Evolutionary conservation across 352 stramenopile genomes (phyloP).

Genomic region (Phytophthora pistaciae): DNA sequence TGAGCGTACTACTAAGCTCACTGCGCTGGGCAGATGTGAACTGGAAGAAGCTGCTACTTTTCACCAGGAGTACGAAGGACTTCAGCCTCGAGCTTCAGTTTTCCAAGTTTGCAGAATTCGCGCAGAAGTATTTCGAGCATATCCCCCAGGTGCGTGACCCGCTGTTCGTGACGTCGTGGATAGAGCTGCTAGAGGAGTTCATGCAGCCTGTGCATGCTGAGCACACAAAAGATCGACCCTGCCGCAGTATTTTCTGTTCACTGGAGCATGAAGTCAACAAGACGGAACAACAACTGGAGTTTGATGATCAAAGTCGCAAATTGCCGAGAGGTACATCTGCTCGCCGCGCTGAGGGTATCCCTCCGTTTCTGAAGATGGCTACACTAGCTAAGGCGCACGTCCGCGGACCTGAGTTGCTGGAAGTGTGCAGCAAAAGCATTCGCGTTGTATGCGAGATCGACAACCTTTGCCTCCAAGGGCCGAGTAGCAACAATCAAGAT

Average conservation of each 20-base stretch:
- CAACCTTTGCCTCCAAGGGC: slow-evolving; percentile 42
- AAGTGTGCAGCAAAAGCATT: slow-evolving; percentile 47
- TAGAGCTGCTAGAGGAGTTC: slow-evolving; percentile 45
- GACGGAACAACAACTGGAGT: slow-evolving; percentile 60
- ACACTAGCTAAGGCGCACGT: slow-evolving; percentile 42
- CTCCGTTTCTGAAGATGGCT: slow-evolving; percentile 34
- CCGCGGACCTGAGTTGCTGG: slow-evolving; percentile 49
- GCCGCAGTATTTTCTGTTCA: slow-evolving; percentile 69
- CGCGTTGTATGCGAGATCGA: slow-evolving; percentile 61
- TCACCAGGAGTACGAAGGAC: slow-evolving; percentile 47
- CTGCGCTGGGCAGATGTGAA: slow-evolving; percentile 43
- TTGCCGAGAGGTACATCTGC: slow-evolving; percentile 49
- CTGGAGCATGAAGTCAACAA: slow-evolving; percentile 60
- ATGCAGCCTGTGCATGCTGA: slow-evolving; percentile 45
- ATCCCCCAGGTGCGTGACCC: slow-evolving; percentile 26
- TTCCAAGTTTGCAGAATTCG: slow-evolving; percentile 29
- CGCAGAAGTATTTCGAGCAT: slow-evolving; percentile 10
- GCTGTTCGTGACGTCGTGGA: slow-evolving; percentile 31
- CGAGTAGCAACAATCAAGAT: background rate
- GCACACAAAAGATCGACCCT: slow-evolving; percentile 55
- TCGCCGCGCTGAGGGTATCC: slow-evolving; percentile 22
- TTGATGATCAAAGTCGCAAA: slow-evolving; percentile 60
- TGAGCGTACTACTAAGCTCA: slow-evolving; percentile 40
- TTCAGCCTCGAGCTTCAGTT: slow-evolving; percentile 51
- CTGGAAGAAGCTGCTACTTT: slow-evolving; percentile 46